phyloP scores from a whole-genome alignment of 345 rosid genomes.

The Arabidopsis suecica region DNA sequence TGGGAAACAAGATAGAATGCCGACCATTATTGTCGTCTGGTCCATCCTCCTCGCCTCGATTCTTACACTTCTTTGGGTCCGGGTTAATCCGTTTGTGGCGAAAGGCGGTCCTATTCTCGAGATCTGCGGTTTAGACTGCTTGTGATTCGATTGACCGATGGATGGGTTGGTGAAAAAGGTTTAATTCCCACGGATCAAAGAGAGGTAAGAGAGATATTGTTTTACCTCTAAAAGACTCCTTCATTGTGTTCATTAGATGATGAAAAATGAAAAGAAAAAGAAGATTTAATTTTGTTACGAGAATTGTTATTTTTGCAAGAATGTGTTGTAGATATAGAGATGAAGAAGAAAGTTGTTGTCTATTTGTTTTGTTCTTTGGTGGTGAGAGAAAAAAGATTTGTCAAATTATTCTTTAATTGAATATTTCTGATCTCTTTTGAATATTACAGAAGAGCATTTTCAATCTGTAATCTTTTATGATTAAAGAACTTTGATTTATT shows the following conservation, averaged over 20 bases:
- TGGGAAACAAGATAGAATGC: constrained; percentile 95
- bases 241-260: constrained; percentile 42
- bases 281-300: constrained; percentile 38
- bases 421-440: constrained; percentile 39
- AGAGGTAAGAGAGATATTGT: constrained; percentile 33
- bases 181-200: constrained; percentile 44
- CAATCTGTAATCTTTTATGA: constrained; percentile 32
- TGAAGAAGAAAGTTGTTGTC: constrained; percentile 41
- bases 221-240: constrained; percentile 35
- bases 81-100: constrained; percentile 87
- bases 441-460: constrained; percentile 35
- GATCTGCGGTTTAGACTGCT: constrained; percentile 85
- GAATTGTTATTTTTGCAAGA: constrained; percentile 45
- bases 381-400: constrained; percentile 34
- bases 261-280: background rate
- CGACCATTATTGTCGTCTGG: constrained; percentile 93
- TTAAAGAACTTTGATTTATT: constrained; percentile 26
- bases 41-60: constrained; percentile 93
- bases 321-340: constrained; percentile 52
- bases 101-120: constrained; percentile 89
- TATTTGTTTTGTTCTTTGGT: constrained; percentile 49
- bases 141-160: constrained; percentile 45
- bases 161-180: constrained; percentile 2
- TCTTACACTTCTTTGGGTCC: constrained; percentile 92
- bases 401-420: constrained; percentile 45